A percentile compares a stretch with the other conserved stretches of the same genome.
These are phyloP conservation scores for Megacollybia platyphylla DNA, from an alignment of 1,284 basidiomycete genomes.

Conservation along the genomic window DNA sequence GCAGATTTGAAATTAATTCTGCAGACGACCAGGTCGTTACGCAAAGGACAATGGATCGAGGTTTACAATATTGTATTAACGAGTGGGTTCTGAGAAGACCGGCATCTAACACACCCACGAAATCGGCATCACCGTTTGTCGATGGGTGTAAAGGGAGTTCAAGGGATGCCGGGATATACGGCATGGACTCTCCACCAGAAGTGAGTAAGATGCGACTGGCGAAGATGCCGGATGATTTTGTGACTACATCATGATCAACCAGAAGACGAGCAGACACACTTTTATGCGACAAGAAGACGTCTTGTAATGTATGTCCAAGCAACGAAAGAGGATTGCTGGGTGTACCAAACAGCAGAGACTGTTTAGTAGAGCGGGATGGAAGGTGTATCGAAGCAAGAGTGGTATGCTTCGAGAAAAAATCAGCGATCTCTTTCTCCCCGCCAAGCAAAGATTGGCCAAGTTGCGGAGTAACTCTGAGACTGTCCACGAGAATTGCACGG, in stretches of 20 bases:
- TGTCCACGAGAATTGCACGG: slow-evolving; percentile 31
- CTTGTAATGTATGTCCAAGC: slow-evolving; percentile 42
- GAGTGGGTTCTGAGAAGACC: slow-evolving; percentile 55
- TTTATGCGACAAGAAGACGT: slow-evolving; percentile 41
- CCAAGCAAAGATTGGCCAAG: slow-evolving; percentile 41
- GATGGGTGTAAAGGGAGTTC: slow-evolving; percentile 36
- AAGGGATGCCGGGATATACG: slow-evolving; percentile 34
- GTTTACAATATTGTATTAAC: slow-evolving; percentile 43
- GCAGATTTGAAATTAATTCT: slow-evolving; percentile 46
- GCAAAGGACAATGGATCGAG: slow-evolving; percentile 45
- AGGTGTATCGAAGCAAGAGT: slow-evolving; percentile 11
- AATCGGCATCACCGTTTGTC: slow-evolving; percentile 38
- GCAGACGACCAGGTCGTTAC: slow-evolving; percentile 46
- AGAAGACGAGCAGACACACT: slow-evolving; percentile 44
- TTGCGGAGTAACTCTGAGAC: slow-evolving; percentile 45
- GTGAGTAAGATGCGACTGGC: slow-evolving; percentile 49
- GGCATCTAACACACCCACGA: slow-evolving; percentile 61
- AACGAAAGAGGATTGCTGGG: slow-evolving; percentile 39
- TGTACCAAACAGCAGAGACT: slow-evolving; percentile 50
- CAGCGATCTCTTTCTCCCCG: slow-evolving; percentile 27
- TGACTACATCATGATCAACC: slow-evolving; percentile 56
- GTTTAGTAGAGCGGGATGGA: slow-evolving; percentile 25
- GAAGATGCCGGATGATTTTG: slow-evolving; percentile 53
- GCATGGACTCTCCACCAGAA: slow-evolving; percentile 20
- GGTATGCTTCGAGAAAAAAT: slow-evolving; percentile 27